Evolutionary conservation across 305 asterid species (phyloP).

Genomic region (Solanum hybrid): DNA sequence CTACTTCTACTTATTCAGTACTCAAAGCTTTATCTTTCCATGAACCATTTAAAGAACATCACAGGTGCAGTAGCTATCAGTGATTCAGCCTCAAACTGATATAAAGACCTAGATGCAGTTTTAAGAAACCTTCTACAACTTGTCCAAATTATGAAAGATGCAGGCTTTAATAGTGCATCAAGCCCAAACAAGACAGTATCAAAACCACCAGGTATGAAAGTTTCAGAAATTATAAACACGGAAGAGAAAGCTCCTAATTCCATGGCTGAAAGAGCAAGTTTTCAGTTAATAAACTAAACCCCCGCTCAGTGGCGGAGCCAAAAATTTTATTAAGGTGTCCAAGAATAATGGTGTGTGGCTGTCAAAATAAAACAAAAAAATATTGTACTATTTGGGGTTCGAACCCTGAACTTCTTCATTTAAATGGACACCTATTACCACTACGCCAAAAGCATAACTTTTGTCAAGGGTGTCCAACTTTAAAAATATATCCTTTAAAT

Average conservation of each 20-base stretch:
- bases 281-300: not conserved
- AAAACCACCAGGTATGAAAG: not conserved
- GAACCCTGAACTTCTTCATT: not conserved
- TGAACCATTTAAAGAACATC: not conserved
- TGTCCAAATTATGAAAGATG: not conserved
- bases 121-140: not conserved
- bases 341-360: not conserved
- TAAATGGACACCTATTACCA: not conserved
- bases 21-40: not conserved
- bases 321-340: not conserved
- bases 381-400: not conserved
- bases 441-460: not conserved
- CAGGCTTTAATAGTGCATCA: not conserved
- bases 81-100: not conserved
- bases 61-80: not conserved
- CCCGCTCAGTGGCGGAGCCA: not conserved
- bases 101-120: not conserved
- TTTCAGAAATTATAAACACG: not conserved
- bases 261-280: not conserved
- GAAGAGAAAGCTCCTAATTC: not conserved
- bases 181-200: not conserved
- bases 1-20: not conserved
- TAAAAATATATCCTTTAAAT: not conserved
- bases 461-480: not conserved
- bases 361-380: not conserved